Evolutionary conservation across 106 monocot species (phyloP).

Genomic region (Acorus calamus): DNA sequence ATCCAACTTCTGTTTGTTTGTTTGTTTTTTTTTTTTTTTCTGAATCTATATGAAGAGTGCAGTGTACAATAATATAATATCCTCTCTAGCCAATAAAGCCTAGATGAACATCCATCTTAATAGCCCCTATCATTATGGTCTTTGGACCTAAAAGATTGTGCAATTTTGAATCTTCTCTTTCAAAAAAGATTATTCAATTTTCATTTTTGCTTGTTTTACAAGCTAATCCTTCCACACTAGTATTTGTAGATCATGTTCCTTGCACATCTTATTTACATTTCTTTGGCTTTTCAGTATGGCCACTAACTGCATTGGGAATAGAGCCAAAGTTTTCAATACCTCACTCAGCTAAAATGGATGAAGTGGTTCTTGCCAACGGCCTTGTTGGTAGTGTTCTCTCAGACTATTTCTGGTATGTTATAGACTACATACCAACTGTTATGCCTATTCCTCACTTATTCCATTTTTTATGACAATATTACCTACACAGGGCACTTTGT

Average conservation of each 20-base stretch:
- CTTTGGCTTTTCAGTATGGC: constrained; percentile 72
- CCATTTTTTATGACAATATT: neutral
- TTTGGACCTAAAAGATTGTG: no score
- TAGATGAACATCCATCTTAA: no score
- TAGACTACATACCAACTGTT: neutral
- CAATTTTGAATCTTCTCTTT: no score
- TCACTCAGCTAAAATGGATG: constrained; percentile 85
- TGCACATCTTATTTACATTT: constrained; percentile 1
- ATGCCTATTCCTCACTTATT: neutral
- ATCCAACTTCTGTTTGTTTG: no score
- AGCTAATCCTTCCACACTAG: no score
- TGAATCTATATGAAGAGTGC: no score
- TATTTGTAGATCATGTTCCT: neutral
- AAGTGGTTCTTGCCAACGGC: constrained; percentile 93
- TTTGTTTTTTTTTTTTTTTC: no score
- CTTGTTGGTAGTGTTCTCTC: constrained; percentile 93
- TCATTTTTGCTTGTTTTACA: no score
- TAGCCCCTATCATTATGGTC: no score
- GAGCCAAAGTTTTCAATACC: constrained; percentile 94
- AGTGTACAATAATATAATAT: no score
- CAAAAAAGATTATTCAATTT: no score
- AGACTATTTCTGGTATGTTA: constrained; percentile 91
- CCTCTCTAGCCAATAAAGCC: no score
- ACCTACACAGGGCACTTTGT: constrained; percentile 72
- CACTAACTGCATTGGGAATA: constrained; percentile 77